Base-by-base conservation (phyloP, 345 rosid genomes). In the Lagerstroemia speciosa region DNA sequence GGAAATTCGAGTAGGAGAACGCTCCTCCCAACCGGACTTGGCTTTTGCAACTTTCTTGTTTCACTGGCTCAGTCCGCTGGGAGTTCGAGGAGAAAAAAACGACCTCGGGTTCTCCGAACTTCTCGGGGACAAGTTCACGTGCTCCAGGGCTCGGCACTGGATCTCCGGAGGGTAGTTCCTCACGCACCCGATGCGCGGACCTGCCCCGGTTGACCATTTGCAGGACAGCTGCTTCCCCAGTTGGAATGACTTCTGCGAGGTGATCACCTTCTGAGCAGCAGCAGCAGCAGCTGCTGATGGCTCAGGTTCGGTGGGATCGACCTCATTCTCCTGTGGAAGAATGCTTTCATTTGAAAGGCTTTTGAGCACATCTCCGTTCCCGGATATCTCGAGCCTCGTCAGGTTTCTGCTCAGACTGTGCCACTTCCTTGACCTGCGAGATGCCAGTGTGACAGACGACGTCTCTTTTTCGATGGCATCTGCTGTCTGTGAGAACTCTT, bases 131-230 rank as follows among this genome's bases (percentile, higher is more conserved):
- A 94, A 78, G 82, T 81, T 87, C 11, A 89, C 89, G 72, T 84
- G 89, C 82, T 94, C 98, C 72, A 94, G 68, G 40, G 93, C 98
- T 60, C 80, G 88, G 81, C 85, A 86, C 73, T 91, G 98, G 76
- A 91, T 96, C 70, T 83, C 83, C 3, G 88, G 78, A 5, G 99
- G 99, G 73, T 83, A 90, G 73, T 91, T 93, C 76, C 96, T 85
- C 20, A 94, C 97, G 26, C 93, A 91, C 66, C 99, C 90, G 0
- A 91, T 94, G 32, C 97, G 84, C 9, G 99, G 98, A 67, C 99
- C 99, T 41, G 98, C 99, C 65, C 99, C 99, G n/a, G 98, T 85
- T 38, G 97, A 89, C 99, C 99, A 91, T 71, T 76, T 88, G 82
- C 90, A 84, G 31, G 96, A 88, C 66, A 92, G 66, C 76, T 89